These are phyloP conservation scores for Paramecium biaurelia DNA, from an alignment of 73 alveolate genomes.

Conservation along the genomic window DNA sequence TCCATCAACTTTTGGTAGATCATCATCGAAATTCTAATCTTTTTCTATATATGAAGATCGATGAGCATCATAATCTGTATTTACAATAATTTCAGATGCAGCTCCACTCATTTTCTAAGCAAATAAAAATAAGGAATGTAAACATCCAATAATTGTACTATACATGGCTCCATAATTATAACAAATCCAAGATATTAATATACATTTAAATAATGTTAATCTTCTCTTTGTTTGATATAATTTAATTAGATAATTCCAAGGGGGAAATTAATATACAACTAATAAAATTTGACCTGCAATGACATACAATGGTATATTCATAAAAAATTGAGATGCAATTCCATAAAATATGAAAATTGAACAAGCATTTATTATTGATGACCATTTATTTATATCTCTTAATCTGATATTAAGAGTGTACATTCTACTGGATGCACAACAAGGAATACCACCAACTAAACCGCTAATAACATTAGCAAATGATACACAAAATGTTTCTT, in stretches of 20 bases:
- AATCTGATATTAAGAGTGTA: neutral
- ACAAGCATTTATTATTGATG: slow-evolving; percentile 45
- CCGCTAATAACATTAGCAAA: slow-evolving; percentile 30
- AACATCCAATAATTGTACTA: slow-evolving; percentile 15
- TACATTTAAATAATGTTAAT: slow-evolving; percentile 9
- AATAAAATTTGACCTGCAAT: neutral
- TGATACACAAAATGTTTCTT: slow-evolving; percentile 52
- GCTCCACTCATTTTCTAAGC: slow-evolving; percentile 46
- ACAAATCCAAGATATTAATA: neutral
- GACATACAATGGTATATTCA: slow-evolving; percentile 26
- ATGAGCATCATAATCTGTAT: neutral
- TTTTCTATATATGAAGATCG: neutral
- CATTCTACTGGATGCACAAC: slow-evolving; percentile 49
- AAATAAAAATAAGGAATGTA: slow-evolving; percentile 10
- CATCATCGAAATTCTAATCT: neutral
- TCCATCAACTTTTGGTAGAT: slow-evolving; percentile 17
- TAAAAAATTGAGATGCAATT: neutral
- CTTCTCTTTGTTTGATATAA: slow-evolving; percentile 8
- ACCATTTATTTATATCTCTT: slow-evolving; percentile 7
- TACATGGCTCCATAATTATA: slow-evolving; percentile 26
- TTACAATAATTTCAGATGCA: slow-evolving; percentile 40
- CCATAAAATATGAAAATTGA: slow-evolving; percentile 41
- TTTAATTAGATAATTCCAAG: slow-evolving; percentile 5
- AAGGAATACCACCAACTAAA: slow-evolving; percentile 24
- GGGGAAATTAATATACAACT: neutral